Percentiles rank a stretch among this genome's conserved stretches.
Evolutionary conservation across 2,329 filamentous ascomycete genomes (phyloP).

Genomic region (Cadophora luteo-olivacea): DNA sequence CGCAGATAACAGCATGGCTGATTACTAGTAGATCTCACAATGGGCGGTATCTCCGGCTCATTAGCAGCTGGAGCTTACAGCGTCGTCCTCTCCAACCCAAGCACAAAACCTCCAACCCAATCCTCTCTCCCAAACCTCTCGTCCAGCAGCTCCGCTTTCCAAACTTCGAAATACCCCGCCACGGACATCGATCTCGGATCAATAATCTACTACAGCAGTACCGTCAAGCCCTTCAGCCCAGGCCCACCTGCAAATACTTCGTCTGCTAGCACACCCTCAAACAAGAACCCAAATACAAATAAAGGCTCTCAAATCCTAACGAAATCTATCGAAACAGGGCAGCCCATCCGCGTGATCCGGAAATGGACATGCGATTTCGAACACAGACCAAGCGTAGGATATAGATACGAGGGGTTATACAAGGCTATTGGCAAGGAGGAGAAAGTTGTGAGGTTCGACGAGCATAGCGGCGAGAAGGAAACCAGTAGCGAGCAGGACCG

Average conservation of each 20-base stretch:
- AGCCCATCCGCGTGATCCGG: neutral
- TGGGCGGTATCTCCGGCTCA: neutral
- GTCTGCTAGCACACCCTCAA: neutral
- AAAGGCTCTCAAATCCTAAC: neutral
- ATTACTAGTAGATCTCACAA: neutral
- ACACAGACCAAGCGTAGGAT: neutral
- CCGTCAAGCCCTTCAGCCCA: neutral
- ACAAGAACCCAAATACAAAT: neutral
- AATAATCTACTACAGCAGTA: neutral
- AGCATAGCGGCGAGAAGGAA: too few relatives aligned
- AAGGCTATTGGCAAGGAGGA: neutral
- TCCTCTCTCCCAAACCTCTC: neutral
- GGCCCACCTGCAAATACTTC: neutral
- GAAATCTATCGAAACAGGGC: neutral
- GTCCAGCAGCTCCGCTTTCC: neutral
- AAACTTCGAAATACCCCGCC: neutral
- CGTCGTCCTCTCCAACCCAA: neutral
- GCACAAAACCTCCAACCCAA: neutral
- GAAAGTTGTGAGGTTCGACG: neutral
- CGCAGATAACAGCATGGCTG: too few relatives aligned
- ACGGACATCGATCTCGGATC: neutral
- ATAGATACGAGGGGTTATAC: neutral
- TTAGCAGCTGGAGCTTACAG: neutral
- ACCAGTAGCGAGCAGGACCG: too few relatives aligned
- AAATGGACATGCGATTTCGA: neutral